Evolutionary conservation across 306 rosid species (phyloP).

Genomic region (Calophaca sinica): DNA sequence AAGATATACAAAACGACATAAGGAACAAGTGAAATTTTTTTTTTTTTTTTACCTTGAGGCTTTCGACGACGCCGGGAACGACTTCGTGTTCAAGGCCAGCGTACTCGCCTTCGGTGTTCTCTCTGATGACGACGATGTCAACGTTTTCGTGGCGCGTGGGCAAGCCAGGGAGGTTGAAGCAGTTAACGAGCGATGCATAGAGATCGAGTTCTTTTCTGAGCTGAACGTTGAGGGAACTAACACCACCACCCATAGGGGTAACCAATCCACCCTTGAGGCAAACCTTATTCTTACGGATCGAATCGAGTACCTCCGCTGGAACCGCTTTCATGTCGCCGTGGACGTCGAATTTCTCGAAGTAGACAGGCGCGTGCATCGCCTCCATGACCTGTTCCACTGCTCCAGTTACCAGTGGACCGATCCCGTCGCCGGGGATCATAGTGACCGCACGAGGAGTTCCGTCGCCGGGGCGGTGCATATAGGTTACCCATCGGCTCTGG

Average conservation of each 20-base stretch:
- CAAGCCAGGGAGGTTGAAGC: slow-evolving; percentile 78
- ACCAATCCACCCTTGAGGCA: slow-evolving; percentile 84
- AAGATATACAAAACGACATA: background rate
- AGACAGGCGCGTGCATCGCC: slow-evolving; percentile 88
- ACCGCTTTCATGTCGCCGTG: slow-evolving; percentile 73
- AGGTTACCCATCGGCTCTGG: slow-evolving; percentile 69
- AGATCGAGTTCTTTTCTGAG: slow-evolving; percentile 86
- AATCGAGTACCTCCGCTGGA: slow-evolving; percentile 75
- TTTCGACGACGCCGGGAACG: slow-evolving; percentile 92
- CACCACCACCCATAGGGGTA: slow-evolving; percentile 88
- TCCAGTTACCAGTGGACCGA: slow-evolving; percentile 78
- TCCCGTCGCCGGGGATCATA: slow-evolving; percentile 84
- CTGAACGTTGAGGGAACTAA: slow-evolving; percentile 81
- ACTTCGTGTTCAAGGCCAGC: slow-evolving; percentile 92
- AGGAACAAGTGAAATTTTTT: background rate
- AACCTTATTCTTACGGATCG: slow-evolving; percentile 83
- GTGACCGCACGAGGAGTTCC: slow-evolving; percentile 81
- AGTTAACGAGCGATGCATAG: slow-evolving; percentile 83
- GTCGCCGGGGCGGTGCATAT: slow-evolving; percentile 93
- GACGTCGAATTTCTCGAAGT: slow-evolving; percentile 73
- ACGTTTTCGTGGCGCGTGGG: slow-evolving; percentile 76
- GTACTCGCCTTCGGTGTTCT: slow-evolving; percentile 93
- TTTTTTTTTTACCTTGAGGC: slow-evolving; percentile 69
- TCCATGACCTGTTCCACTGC: slow-evolving; percentile 90
- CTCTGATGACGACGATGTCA: slow-evolving; percentile 84